Evolutionary conservation across 176 grass and related monocot genomes (phyloP).

Genomic region (Metroxylon sagu): DNA sequence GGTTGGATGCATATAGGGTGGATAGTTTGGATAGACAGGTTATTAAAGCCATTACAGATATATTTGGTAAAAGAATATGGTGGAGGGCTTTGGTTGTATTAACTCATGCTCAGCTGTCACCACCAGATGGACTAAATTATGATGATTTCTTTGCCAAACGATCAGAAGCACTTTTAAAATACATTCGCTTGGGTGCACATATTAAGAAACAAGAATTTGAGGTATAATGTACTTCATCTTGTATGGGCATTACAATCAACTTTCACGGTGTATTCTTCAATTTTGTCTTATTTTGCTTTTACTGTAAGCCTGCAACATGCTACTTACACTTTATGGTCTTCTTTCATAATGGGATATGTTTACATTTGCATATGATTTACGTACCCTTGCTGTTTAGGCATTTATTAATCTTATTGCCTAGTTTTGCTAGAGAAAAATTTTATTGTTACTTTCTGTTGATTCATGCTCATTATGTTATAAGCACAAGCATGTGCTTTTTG

Average conservation of each 20-base stretch:
- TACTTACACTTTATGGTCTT: too few species aligned
- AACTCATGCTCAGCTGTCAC: conserved; percentile 85
- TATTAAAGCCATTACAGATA: conserved; percentile 67
- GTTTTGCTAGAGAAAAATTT: too few species aligned
- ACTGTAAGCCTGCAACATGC: too few species aligned
- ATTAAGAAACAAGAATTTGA: conserved; percentile 60
- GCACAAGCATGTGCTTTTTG: too few species aligned
- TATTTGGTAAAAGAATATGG: conserved; percentile 89
- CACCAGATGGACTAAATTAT: conserved; percentile 83
- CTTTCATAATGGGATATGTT: too few species aligned
- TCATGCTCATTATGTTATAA: too few species aligned
- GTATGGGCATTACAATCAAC: too few species aligned
- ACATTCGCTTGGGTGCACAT: conserved; percentile 44
- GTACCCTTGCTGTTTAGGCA: too few species aligned
- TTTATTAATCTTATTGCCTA: too few species aligned
- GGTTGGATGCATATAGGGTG: conserved; percentile 88
- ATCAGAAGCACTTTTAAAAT: conserved; percentile 62
- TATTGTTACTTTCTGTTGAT: too few species aligned
- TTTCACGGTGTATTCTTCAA: background rate
- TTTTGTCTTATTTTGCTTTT: background rate
- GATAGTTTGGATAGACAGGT: conserved; percentile 73
- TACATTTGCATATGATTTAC: too few species aligned
- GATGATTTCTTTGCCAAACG: conserved; percentile 76
- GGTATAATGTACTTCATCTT: conserved; percentile 27
- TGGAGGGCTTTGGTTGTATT: conserved; percentile 66